A percentile compares a stretch with the other conserved stretches of the same genome.
phyloP scores from a whole-genome alignment of 2,329 filamentous ascomycete species.

The Pyricularia pennisetigena region DNA sequence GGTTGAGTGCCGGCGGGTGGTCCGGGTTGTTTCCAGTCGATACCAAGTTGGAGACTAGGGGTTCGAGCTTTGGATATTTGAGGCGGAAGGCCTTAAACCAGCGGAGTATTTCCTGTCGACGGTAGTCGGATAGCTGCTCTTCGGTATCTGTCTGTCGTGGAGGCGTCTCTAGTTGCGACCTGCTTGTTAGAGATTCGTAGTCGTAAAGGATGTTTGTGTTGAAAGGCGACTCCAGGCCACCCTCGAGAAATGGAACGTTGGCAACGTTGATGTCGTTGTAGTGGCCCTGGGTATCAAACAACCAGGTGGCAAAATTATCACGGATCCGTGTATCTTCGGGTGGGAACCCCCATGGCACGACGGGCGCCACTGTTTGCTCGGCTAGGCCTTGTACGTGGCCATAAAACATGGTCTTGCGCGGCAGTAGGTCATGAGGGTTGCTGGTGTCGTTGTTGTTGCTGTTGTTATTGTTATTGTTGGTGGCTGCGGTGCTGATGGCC shows the following conservation, averaged over 20 bases:
- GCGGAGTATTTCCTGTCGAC: slow-evolving; percentile 32
- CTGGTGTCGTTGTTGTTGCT: not conserved
- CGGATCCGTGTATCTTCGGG: slow-evolving; percentile 24
- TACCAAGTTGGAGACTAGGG: slow-evolving; percentile 21
- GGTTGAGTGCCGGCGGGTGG: slow-evolving; percentile 44
- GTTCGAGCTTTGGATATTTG: slow-evolving; percentile 30
- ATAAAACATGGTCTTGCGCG: slow-evolving; percentile 27
- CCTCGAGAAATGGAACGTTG: slow-evolving; percentile 36
- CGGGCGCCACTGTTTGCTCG: slow-evolving; percentile 17
- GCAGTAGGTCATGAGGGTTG: slow-evolving; percentile 18
- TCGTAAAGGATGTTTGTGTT: slow-evolving; percentile 42
- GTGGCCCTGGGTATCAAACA: slow-evolving; percentile 35
- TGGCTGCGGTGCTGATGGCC: not conserved
- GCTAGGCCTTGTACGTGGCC: slow-evolving; percentile 16
- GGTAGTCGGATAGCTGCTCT: slow-evolving; percentile 32
- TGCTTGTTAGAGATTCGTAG: slow-evolving; percentile 36
- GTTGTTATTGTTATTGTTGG: not conserved
- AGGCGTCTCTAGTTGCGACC: slow-evolving; percentile 35
- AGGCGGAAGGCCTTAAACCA: slow-evolving; percentile 32
- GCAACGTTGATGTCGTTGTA: slow-evolving; percentile 32
- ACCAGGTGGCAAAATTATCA: slow-evolving; percentile 40
- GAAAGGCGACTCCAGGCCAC: slow-evolving; percentile 38
- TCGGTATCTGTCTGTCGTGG: slow-evolving; percentile 27
- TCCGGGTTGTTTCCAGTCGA: slow-evolving; percentile 24
- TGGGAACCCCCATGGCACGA: slow-evolving; percentile 24